Evolutionary conservation across 2,329 filamentous ascomycete genomes (phyloP).

Genomic region (Colletotrichum sansevieriae): DNA sequence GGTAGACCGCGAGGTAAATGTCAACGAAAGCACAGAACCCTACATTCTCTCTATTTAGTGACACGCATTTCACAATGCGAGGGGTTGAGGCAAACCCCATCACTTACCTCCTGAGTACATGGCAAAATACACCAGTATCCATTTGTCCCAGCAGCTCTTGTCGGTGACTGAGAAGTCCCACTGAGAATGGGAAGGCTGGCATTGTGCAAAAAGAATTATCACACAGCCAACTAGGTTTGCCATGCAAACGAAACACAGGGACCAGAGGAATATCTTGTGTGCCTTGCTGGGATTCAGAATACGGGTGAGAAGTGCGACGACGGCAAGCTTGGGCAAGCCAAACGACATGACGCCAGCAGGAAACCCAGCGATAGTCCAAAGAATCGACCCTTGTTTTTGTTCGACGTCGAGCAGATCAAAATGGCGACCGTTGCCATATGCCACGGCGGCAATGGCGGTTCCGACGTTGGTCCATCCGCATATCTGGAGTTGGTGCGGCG

Average conservation of each 20-base stretch:
- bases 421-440: slow-evolving; percentile 56
- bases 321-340: slow-evolving; percentile 56
- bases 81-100: rapidly evolving
- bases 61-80: neutral
- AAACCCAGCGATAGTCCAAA: slow-evolving; percentile 55
- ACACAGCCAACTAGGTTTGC: slow-evolving; percentile 52
- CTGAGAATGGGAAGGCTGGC: slow-evolving; percentile 53
- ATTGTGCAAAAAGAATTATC: slow-evolving; percentile 57
- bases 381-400: slow-evolving; percentile 49
- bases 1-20: slow-evolving; percentile 58
- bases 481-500: slow-evolving; percentile 43
- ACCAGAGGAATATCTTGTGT: slow-evolving; percentile 54
- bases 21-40: slow-evolving; percentile 54
- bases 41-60: slow-evolving; percentile 16
- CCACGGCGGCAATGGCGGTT: slow-evolving; percentile 52
- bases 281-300: slow-evolving; percentile 53
- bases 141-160: slow-evolving; percentile 50
- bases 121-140: slow-evolving; percentile 54
- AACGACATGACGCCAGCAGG: slow-evolving; percentile 55
- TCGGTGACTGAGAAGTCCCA: slow-evolving; percentile 54
- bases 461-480: slow-evolving; percentile 51
- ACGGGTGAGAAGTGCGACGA: slow-evolving; percentile 53
- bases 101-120: slow-evolving; percentile 55
- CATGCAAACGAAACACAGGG: slow-evolving; percentile 48
- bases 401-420: slow-evolving; percentile 47